Percentiles rank a stretch among this genome's conserved stretches.
phyloP scores from a whole-genome alignment of 192 early-diverging fungal species.

The Coemansia sp. region DNA sequence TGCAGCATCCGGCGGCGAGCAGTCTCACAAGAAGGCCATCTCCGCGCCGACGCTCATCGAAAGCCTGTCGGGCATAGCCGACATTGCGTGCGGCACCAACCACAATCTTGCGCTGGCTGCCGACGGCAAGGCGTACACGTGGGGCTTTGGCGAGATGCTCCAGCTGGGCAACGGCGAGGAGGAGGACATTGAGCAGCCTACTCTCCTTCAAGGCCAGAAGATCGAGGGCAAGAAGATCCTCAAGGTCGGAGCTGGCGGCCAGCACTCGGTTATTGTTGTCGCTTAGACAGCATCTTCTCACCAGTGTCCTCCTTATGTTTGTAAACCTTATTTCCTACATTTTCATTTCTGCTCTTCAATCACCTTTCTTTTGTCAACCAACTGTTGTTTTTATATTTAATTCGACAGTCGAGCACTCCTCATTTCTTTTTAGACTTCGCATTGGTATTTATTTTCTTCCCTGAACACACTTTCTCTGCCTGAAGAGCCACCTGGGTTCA shows the following conservation, averaged over 20 bases:
- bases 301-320: too few relatives aligned
- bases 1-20: slow-evolving; percentile 18
- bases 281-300: neutral
- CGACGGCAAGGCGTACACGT: slow-evolving; percentile 72
- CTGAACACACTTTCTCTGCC: too few relatives aligned
- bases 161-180: slow-evolving; percentile 81
- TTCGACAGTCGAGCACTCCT: neutral
- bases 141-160: slow-evolving; percentile 89
- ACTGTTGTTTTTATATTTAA: too few relatives aligned
- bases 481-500: neutral
- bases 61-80: slow-evolving; percentile 37
- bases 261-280: slow-evolving; percentile 59
- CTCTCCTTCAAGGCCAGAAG: slow-evolving; percentile 68
- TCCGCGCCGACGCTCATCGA: slow-evolving; percentile 61
- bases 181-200: slow-evolving; percentile 68
- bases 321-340: too few relatives aligned
- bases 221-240: slow-evolving; percentile 67
- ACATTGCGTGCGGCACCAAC: slow-evolving; percentile 66
- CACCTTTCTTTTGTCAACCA: too few relatives aligned
- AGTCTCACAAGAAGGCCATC: slow-evolving; percentile 61
- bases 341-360: too few relatives aligned
- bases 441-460: neutral
- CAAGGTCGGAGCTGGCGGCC: slow-evolving; percentile 75
- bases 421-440: neutral
- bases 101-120: slow-evolving; percentile 61